Evolutionary conservation across 257 asterid genomes (phyloP), one percentile per base, ranked within the genome.

Genomic region (Perilla frutescens): DNA sequence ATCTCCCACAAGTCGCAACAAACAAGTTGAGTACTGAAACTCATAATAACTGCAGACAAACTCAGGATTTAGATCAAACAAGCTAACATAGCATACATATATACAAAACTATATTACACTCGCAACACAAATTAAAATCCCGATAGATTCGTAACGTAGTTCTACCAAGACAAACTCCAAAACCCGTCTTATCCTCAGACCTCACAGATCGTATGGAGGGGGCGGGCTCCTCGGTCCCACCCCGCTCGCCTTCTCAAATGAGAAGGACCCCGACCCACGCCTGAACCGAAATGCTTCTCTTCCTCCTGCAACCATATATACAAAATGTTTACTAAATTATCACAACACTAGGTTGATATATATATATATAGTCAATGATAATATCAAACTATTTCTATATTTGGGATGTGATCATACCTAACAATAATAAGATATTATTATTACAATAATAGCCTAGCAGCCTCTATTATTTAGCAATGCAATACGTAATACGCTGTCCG

Each of bases 161-260:
- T 5, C 31, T 13, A 8, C 5, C 8, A 34, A 34, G 37, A 34
- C 64, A 8, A 4, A 3, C 8, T 6, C 34, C 44, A 5, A 37
- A 37, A 40, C 44, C 7, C 44, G 1, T 4, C 1, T 5, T 5
- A 40, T 5, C 7, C 63, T 12, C 79, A 2, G 37, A 34, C 80
- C 74, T 94, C 96, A 94, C 88, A 91, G 51, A 93, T 91, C 92
- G 81, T 87, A 83, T 84, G 95, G 96, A 86, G 96, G 97, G 85
- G 86, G 96, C 75, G 97, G 92, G 93, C 85, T 88, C 88, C 90
- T 79, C 76, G 97, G 91, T 90, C 99, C 96, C 36, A 83, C 80
- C 50, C 96, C 97, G 34, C 72, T 78, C 7, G 91, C 95, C 84
- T 84, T 88, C 78, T 94, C 99, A 48, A 77, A 86, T 0, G 95